phyloP scores from a whole-genome alignment of 306 rosid species.

The Lathyrus oleraceus region DNA sequence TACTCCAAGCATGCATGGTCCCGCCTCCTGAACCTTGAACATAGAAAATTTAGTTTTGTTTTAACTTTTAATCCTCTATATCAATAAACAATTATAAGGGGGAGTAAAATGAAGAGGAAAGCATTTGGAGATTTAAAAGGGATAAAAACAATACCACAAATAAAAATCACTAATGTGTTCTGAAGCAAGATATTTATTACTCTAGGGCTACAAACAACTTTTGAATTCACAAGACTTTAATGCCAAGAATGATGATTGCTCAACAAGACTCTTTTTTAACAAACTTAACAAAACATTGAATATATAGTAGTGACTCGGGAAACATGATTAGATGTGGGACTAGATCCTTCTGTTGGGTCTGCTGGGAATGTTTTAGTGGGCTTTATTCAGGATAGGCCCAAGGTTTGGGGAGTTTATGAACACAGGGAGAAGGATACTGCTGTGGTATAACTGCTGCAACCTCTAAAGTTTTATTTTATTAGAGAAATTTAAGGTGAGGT shows the following conservation, averaged over 20 bases:
- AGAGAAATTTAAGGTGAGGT: too few species aligned
- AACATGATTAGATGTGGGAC: too few species aligned
- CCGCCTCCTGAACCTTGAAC: constrained; percentile 83
- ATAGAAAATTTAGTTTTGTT: constrained; percentile 20
- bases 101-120: background rate
- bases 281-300: background rate
- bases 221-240: background rate
- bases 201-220: background rate
- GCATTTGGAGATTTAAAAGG: background rate
- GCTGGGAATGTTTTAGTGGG: too few species aligned
- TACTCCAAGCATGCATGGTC: constrained; percentile 92
- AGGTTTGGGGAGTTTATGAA: too few species aligned
- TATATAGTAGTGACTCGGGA: background rate
- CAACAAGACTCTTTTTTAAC: background rate
- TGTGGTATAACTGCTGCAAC: too few species aligned
- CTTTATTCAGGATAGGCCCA: too few species aligned
- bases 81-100: background rate
- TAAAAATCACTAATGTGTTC: background rate
- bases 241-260: constrained; percentile 7
- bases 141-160: background rate
- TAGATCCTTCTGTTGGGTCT: too few species aligned
- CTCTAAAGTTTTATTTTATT: too few species aligned
- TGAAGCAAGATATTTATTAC: background rate
- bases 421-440: too few species aligned
- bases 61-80: constrained; percentile 3